Evolutionary conservation across 805 yeast species (phyloP), one percentile per base, ranked within the genome.

Genomic region (Priceomyces medius): DNA sequence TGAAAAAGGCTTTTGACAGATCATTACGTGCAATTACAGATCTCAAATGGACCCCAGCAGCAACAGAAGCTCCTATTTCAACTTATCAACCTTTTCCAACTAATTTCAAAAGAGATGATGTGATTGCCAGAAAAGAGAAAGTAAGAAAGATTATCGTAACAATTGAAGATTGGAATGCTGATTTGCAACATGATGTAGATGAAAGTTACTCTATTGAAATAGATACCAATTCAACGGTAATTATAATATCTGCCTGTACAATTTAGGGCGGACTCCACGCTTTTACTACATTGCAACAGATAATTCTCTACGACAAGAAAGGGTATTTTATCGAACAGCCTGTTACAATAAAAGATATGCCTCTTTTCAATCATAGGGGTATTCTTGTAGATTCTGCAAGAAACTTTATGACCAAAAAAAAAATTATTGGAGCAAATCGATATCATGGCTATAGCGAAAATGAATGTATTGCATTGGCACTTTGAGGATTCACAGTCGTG

Each of bases 181-280:
- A 50, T 35, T 54, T 69, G 38, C 67, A 64, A 43, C 46, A 53
- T 35, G 71, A 64, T 4, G 69, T 66, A 20, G 59, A 68, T 45
- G 74, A 68, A 47, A 50, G 66, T 7, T 69, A 66, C 44, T 44
- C 53, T 12, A 41, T 69, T 36, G 31, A 37, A 3, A 48, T 61
- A 3, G 40, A 40, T 12, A 31, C 19, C 2, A 34, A 27, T 18
- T 40, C 42, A 3, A 24, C 26, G n/a, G 41, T 43, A 17, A 50
- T 68, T 18, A 23, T 32, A 7, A 59, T 69, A 26, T 40, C 33
- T 1, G 62, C 74, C 4, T 49, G 33, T 14, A 69, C 73, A 3
- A 47, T 56, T 4, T 70, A 73, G 73, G 76, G 75, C 10, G 73
- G 66, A 2, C 51, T 71, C 34, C 63, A 68, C 45, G 73, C 66